Conservation (phyloP, 768 basidiomycete genomes). For the Lyophyllum atratum region DNA sequence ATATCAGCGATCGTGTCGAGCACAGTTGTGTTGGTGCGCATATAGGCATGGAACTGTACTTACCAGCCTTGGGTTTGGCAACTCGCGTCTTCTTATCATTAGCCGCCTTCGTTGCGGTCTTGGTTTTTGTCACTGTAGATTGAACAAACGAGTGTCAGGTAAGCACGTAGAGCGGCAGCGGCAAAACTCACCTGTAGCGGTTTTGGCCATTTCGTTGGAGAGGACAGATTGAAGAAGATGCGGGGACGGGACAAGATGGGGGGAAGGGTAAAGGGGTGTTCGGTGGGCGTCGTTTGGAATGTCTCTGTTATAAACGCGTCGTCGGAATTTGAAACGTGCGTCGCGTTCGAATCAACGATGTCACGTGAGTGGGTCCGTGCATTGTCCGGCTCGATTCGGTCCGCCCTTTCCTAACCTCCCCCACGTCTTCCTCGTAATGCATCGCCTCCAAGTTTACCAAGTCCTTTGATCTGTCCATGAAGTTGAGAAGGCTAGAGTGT, state of each 20-base stretch:
- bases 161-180: background rate
- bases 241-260: conserved; percentile 15
- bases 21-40: conserved; percentile 1
- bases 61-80: conserved; percentile 34
- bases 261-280: conserved; percentile 14
- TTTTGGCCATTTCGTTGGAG: conserved; percentile 47
- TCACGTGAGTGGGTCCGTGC: conserved; percentile 29
- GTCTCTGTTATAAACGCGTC: conserved; percentile 21
- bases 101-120: conserved; percentile 56
- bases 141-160: background rate
- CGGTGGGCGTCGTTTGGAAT: conserved; percentile 13
- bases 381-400: background rate
- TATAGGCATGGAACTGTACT: conserved; percentile 10
- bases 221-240: background rate
- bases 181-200: conserved; percentile 43
- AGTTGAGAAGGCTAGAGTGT: too few species aligned
- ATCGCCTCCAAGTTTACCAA: too few species aligned
- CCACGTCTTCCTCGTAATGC: too few species aligned
- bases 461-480: too few species aligned
- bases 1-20: background rate
- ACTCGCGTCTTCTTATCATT: conserved; percentile 38
- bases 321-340: conserved; percentile 15
- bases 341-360: conserved; percentile 13
- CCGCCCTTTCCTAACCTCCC: too few species aligned
- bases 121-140: conserved; percentile 48